Evolutionary conservation across 2,329 filamentous ascomycete species (phyloP), one percentile per base, ranked within the genome.

Genomic region (Coniochaeta hoffmannii): DNA sequence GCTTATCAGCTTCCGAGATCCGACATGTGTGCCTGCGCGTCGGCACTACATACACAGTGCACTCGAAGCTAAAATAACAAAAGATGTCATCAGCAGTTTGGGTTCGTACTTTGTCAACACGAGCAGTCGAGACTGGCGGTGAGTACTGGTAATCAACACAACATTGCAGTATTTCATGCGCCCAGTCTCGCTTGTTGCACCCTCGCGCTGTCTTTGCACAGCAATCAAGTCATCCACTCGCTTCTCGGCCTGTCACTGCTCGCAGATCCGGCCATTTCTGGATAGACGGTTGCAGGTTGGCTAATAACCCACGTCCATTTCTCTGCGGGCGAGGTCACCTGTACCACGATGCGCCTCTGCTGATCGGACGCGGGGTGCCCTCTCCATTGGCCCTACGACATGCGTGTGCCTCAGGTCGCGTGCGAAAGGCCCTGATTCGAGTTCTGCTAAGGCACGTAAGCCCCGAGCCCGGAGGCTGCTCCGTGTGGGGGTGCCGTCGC

Each of bases 1-100:
- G 19, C 38, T 44, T 46, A 46, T 46, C 41, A 46, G 41, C 41
- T 46, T n/a, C 41, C 41, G 41, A 46, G 41, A 46, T 46, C 41
- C 41, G 41, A 46, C 12, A 32, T 7, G 30, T 32, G 30, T 12
- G n/a, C 30, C 7, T 46, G 3, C 24, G 14, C n/a, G 41, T 4
- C n/a, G 41, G 12, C 26, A 46, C 12, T 19, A 41, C 12, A n/a
- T 10, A 19, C 7, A 35, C 30, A 8, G 7, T 12, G 30, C 7
- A 32, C 30, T 32, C 12, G 7, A 12, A 7, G 7, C 30, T 12
- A 32, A 8, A 7, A 32, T 32, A 32, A 12, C 12, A 32, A 32
- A 32, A 7, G 30, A 12, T 12, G 30, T 32, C 7, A 32, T 32
- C n/a, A n/a, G n/a, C n/a, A n/a, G n/a, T n/a, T n/a, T n/a, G n/a